A percentile compares a stretch with the other conserved stretches of the same genome.
Conservation (phyloP, 345 rosid genomes). For the Salix caprea region DNA sequence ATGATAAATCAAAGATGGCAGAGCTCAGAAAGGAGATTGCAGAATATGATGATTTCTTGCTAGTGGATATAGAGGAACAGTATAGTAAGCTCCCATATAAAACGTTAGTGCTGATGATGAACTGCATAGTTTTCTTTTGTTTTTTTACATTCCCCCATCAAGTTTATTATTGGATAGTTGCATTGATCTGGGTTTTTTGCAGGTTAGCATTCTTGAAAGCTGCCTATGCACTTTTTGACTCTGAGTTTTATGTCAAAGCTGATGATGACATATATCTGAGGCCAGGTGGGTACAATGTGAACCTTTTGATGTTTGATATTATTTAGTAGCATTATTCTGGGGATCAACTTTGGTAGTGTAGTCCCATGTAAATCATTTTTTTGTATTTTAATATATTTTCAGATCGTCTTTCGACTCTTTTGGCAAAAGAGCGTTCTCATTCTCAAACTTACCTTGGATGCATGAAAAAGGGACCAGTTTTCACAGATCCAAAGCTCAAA, state of each 20-base stretch:
- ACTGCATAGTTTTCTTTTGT: neutral
- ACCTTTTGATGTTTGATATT: neutral
- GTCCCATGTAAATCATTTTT: neutral
- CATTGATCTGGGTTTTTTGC: constrained; percentile 15
- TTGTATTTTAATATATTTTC: constrained; percentile 12
- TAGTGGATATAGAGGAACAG: constrained; percentile 90
- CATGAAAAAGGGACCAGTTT: constrained; percentile 87
- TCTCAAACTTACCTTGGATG: constrained; percentile 90
- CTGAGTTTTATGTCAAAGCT: constrained; percentile 89
- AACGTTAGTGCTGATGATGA: constrained; percentile 63
- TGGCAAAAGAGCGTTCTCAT: constrained; percentile 78
- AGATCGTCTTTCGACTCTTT: constrained; percentile 75
- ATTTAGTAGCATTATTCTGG: neutral
- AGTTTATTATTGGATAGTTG: neutral
- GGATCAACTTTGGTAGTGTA: neutral
- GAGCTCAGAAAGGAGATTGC: constrained; percentile 68
- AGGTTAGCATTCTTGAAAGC: constrained; percentile 88
- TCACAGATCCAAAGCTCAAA: constrained; percentile 81
- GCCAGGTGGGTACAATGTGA: constrained; percentile 53
- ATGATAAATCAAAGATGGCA: constrained; percentile 51
- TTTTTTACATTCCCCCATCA: no score
- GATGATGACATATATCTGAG: constrained; percentile 91
- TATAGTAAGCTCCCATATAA: constrained; percentile 96
- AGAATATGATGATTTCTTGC: constrained; percentile 75
- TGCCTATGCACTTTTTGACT: constrained; percentile 73